These are phyloP conservation scores for Mangifera indica DNA, from an alignment of 345 rosid genomes.

Conservation along the genomic window DNA sequence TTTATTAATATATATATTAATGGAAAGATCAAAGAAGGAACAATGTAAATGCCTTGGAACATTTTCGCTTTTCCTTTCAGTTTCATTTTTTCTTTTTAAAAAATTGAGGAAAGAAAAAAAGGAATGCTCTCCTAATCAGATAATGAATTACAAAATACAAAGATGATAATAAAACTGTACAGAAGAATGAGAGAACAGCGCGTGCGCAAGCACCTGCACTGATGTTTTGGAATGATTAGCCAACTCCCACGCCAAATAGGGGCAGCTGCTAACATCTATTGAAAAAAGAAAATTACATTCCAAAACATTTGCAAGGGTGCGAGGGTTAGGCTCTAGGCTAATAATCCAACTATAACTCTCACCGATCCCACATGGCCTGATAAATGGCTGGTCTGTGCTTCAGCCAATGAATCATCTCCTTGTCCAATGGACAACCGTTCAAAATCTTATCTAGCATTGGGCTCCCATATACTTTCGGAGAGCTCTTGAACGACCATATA, in stretches of 20 bases:
- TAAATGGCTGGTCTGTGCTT: constrained; percentile 65
- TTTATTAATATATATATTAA: too few species aligned
- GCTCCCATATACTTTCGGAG: constrained; percentile 67
- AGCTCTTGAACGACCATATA: constrained; percentile 79
- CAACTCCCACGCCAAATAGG: constrained; percentile 36
- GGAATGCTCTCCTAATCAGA: constrained; percentile 18
- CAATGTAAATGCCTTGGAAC: neutral
- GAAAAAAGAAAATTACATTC: constrained; percentile 31
- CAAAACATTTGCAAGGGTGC: constrained; percentile 25
- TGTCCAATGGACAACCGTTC: constrained; percentile 53
- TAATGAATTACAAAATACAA: constrained; percentile 52
- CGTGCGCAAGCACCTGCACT: constrained; percentile 17
- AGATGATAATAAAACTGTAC: constrained; percentile 43
- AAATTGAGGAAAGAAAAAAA: neutral
- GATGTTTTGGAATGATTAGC: neutral
- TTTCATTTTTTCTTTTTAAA: neutral
- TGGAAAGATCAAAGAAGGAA: neutral
- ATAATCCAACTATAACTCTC: constrained; percentile 2
- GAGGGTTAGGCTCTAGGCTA: too few species aligned
- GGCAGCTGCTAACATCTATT: constrained; percentile 37
- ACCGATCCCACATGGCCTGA: constrained; percentile 80
- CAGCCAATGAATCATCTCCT: constrained; percentile 90
- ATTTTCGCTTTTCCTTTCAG: neutral
- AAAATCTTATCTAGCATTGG: constrained; percentile 90
- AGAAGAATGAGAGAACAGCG: constrained; percentile 46